A percentile compares a stretch with the other conserved stretches of the same genome.
Evolutionary conservation across 495 filamentous ascomycete genomes (phyloP).

Genomic region (Penicillium cataractarum): DNA sequence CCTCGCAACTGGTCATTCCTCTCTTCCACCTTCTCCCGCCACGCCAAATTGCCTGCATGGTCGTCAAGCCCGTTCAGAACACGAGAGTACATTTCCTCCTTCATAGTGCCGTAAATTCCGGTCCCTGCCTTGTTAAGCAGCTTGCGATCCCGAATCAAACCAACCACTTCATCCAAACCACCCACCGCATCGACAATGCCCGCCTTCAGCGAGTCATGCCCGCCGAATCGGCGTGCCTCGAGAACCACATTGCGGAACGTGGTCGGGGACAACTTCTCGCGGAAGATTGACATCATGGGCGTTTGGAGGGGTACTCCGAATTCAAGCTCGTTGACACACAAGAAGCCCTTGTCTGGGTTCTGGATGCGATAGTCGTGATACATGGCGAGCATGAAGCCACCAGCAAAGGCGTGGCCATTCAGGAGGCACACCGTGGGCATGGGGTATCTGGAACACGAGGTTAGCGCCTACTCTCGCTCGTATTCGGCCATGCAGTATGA

Average conservation of each 20-base stretch:
- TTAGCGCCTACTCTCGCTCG: constrained; percentile 9
- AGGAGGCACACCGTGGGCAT: constrained; percentile 82
- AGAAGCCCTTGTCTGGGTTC: constrained; percentile 66
- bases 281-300: constrained; percentile 74
- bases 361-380: constrained; percentile 82
- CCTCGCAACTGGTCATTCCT: constrained; percentile 31
- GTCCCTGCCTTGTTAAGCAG: constrained; percentile 61
- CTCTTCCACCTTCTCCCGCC: constrained; percentile 42
- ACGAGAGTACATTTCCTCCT: constrained; percentile 73
- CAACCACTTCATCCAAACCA: constrained; percentile 60
- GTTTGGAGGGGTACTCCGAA: constrained; percentile 72
- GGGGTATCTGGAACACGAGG: constrained; percentile 55
- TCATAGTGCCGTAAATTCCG: constrained; percentile 68
- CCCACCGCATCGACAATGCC: constrained; percentile 72
- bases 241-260: constrained; percentile 67
- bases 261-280: constrained; percentile 59
- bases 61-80: constrained; percentile 55
- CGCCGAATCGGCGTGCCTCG: constrained; percentile 68
- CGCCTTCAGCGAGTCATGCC: constrained; percentile 58
- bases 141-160: constrained; percentile 56
- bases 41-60: constrained; percentile 48
- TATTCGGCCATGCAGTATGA: background rate
- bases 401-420: constrained; percentile 83
- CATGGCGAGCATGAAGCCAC: constrained; percentile 79
- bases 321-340: constrained; percentile 79